A percentile compares a stretch with the other conserved stretches of the same genome.
These are phyloP conservation scores for Dipteronia sinensis DNA, from an alignment of 345 rosid genomes.

Conservation along the genomic window DNA sequence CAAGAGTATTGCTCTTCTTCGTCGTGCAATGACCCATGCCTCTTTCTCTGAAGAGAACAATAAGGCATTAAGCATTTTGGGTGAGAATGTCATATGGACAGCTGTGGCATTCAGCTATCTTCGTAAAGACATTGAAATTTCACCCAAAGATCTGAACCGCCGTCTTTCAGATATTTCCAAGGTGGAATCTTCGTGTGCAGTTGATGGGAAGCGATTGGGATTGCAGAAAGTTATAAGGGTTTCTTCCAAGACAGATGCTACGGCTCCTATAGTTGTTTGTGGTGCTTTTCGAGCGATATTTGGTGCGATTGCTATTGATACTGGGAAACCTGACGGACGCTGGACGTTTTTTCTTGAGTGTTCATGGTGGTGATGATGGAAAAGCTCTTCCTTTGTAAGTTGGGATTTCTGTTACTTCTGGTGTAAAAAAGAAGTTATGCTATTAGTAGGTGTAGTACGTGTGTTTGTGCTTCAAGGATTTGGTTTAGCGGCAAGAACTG, in stretches of 20 bases:
- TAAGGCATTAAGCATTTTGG: conserved; percentile 61
- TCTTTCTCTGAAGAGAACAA: conserved; percentile 73
- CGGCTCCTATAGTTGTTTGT: conserved; percentile 47
- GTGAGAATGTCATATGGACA: conserved; percentile 52
- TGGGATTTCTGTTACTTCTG: not conserved
- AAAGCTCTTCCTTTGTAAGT: conserved; percentile 32
- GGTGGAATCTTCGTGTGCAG: conserved; percentile 57
- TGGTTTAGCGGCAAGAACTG: not conserved
- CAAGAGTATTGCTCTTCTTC: conserved; percentile 46
- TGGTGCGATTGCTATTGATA: conserved; percentile 70
- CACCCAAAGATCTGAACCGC: conserved; percentile 48
- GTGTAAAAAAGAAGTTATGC: not conserved
- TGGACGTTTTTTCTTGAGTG: conserved; percentile 47
- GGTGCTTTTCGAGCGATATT: conserved; percentile 64
- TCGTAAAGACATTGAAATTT: conserved; percentile 45
- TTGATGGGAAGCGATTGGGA: conserved; percentile 56
- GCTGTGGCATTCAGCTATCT: conserved; percentile 43
- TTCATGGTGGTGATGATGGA: conserved; percentile 43
- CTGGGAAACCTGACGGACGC: conserved; percentile 51
- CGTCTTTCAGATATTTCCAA: conserved; percentile 42
- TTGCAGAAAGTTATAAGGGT: conserved; percentile 59
- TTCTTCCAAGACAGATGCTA: conserved; percentile 55
- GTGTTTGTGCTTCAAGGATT: not conserved
- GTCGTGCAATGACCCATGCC: conserved; percentile 72
- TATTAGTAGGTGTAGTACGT: not conserved